Base-by-base conservation (phyloP, 345 rosid species). In the Salix suchowensis region DNA sequence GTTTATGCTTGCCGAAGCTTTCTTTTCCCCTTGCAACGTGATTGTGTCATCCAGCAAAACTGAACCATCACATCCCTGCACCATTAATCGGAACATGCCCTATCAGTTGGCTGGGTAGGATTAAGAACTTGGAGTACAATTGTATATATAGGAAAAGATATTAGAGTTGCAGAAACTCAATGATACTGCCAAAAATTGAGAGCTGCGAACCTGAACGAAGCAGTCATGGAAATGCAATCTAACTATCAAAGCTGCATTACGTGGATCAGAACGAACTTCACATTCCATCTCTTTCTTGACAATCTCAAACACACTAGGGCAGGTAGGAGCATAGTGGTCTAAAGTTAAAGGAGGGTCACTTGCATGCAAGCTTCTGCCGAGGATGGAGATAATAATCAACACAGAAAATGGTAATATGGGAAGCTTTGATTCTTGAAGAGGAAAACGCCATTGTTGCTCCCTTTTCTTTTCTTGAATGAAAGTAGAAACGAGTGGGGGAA, bases 51-150 rank as follows among this genome's bases (percentile, higher is more conserved):
- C 98, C 8, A 95, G 88, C 81, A 95, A 81, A 82, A 89, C 85
- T 16, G 98, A 95, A 23, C 86, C 98, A 65, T 95, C 98, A 24
- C 98, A 95, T 52, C 98, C 97, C 98, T 94, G 82, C 73, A 78
- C 28, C 61, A 37, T 65, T 55, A 28, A 8, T 23, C 2, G 61
- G 23, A 65, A 32, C 77, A 65, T 65, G 3, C 44, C 67, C 19
- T 66, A 23, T 21, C 32, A 71, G 36, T 28, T 18, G 9, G 34
- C 37, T 9, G 23, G 16, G 0, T 37, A 36, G 18, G 14, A 10
- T 67, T 36, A 11, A 42, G 3, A 39, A 7, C 14, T 5, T 10
- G 24, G 34, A 15, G 65, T 11, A 11, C 12, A 7, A 65, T 16
- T 14, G 2, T 5, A 54, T 54, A 54, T 7, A 54, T 6, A 54